Percentiles rank a stretch among this genome's conserved stretches.
Conservation (phyloP, 345 rosid genomes). For the Eucalyptus decipiens region DNA sequence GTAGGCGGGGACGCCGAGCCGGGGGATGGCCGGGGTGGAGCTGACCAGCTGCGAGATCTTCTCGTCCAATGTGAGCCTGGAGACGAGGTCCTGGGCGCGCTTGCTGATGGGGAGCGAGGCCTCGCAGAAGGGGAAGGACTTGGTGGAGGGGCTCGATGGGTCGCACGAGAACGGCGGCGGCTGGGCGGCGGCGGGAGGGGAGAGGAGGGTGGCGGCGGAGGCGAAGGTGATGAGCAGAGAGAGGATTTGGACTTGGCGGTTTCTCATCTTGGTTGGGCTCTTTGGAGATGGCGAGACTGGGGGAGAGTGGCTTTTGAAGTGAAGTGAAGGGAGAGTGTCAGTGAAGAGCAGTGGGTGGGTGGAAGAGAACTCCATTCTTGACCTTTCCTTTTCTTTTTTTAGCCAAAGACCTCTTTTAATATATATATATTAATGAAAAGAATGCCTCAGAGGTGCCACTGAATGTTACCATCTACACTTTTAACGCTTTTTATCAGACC, state of each 20-base stretch:
- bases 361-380: background rate
- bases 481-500: background rate
- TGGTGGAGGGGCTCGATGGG: slow-evolving; percentile 29
- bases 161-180: slow-evolving; percentile 54
- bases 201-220: background rate
- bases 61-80: slow-evolving; percentile 63
- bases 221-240: background rate
- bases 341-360: background rate
- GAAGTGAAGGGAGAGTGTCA: background rate
- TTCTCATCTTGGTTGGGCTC: background rate
- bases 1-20: slow-evolving; percentile 69
- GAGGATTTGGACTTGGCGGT: background rate
- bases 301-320: background rate
- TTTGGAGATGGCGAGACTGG: background rate
- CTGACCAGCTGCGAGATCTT: slow-evolving; percentile 73
- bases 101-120: slow-evolving; percentile 34
- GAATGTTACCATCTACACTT: background rate
- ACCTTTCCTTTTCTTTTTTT: background rate
- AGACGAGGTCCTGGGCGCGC: slow-evolving; percentile 64
- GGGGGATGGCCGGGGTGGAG: slow-evolving; percentile 53
- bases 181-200: background rate
- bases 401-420: background rate
- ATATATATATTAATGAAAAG: background rate
- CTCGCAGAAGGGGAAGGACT: slow-evolving; percentile 39
- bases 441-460: background rate